A percentile compares a stretch with the other conserved stretches of the same genome.
Evolutionary conservation across 2,329 filamentous ascomycete species (phyloP).

Genomic region (Pyrenophora seminiperda): DNA sequence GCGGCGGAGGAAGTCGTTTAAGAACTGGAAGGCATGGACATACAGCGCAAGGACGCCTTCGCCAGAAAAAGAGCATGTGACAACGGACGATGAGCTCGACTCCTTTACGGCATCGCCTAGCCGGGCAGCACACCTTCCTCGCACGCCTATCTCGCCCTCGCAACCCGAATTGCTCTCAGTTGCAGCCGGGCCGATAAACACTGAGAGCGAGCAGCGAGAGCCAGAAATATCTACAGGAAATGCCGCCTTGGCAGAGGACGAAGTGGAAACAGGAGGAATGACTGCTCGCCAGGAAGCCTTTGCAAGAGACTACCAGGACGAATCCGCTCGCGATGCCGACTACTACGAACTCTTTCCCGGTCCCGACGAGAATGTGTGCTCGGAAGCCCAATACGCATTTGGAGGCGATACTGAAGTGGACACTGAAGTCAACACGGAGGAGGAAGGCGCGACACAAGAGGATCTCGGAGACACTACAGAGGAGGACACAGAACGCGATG

Average conservation of each 20-base stretch:
- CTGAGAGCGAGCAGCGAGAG: background rate
- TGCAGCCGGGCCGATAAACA: background rate
- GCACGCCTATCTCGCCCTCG: conserved; percentile 36
- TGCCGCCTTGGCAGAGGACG: background rate
- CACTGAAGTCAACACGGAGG: conserved; percentile 28
- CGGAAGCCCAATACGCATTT: conserved; percentile 59
- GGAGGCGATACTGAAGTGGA: conserved; percentile 40
- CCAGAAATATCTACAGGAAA: background rate
- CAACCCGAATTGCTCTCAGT: conserved; percentile 8
- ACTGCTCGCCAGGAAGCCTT: background rate
- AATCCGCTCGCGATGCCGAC: conserved; percentile 19
- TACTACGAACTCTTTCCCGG: conserved; percentile 34
- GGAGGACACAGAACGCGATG: conserved; percentile 9
- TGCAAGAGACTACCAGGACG: too few relatives aligned
- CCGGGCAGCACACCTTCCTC: conserved; percentile 29
- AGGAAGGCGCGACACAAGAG: conserved; percentile 16
- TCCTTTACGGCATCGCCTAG: conserved; percentile 28
- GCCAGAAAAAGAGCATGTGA: conserved; percentile 60
- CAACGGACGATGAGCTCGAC: conserved; percentile 25
- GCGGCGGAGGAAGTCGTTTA: conserved; percentile 70
- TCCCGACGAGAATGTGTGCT: conserved; percentile 54
- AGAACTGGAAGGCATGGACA: conserved; percentile 72
- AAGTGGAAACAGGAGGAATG: conserved; percentile 4
- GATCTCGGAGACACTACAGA: conserved; percentile 16
- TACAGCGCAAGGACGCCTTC: conserved; percentile 74